phyloP scores from a whole-genome alignment of 331 rosid genomes.

The Acacia concinna region DNA sequence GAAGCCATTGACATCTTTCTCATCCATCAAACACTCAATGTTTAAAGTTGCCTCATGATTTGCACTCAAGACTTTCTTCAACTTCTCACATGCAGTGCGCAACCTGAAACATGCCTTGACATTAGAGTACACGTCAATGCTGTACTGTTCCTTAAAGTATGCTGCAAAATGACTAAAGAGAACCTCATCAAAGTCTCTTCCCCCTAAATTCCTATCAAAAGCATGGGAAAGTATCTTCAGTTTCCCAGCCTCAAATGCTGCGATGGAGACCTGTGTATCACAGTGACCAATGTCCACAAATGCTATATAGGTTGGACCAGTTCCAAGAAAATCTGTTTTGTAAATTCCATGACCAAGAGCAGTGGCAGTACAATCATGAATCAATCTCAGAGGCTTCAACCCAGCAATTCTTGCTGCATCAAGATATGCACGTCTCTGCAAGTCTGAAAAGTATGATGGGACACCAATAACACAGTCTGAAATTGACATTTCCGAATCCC shows the following conservation, averaged over 20 bases:
- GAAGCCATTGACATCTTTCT: constrained; percentile 91
- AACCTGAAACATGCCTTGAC: constrained; percentile 81
- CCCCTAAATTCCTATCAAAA: constrained; percentile 78
- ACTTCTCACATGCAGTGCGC: constrained; percentile 83
- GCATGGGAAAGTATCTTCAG: constrained; percentile 83
- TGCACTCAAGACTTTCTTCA: constrained; percentile 96
- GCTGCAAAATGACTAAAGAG: constrained; percentile 79
- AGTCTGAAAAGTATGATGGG: constrained; percentile 79
- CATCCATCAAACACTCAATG: constrained; percentile 97
- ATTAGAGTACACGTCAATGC: constrained; percentile 71
- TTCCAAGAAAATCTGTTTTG: constrained; percentile 53
- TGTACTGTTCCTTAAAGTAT: constrained; percentile 68
- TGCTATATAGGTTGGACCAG: constrained; percentile 57
- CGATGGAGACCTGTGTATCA: constrained; percentile 87
- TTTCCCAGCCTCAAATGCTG: constrained; percentile 67
- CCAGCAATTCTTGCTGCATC: constrained; percentile 85
- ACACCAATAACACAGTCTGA: constrained; percentile 86
- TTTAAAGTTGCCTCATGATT: constrained; percentile 91
- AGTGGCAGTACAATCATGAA: constrained; percentile 96
- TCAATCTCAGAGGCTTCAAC: constrained; percentile 79
- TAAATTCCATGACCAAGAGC: constrained; percentile 97
- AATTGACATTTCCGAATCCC: constrained; percentile 55
- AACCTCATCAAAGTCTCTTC: constrained; percentile 92
- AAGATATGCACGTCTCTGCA: constrained; percentile 84
- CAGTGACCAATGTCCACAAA: constrained; percentile 95